These are phyloP conservation scores for Colletotrichum truncatum DNA, from an alignment of 2,329 filamentous ascomycete genomes.

Conservation along the genomic window DNA sequence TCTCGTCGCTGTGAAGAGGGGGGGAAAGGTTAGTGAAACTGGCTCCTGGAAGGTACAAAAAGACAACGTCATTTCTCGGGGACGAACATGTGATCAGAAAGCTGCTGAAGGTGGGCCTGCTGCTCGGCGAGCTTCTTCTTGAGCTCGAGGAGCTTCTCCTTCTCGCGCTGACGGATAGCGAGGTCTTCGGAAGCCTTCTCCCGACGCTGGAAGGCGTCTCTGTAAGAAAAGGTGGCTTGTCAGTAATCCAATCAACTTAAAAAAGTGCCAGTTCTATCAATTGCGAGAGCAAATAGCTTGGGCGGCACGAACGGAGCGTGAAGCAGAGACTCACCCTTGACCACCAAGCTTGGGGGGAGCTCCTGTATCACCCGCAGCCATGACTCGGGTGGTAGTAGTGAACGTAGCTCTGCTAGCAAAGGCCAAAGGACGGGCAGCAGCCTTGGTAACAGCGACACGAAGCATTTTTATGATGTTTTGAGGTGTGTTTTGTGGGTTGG, in stretches of 20 bases:
- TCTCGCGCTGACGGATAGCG: conserved; percentile 87
- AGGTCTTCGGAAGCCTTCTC: conserved; percentile 88
- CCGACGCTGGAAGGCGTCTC: conserved; percentile 92
- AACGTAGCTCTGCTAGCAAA: conserved; percentile 64
- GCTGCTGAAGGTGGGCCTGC: conserved; percentile 83
- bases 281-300: too few species aligned
- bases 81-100: conserved; percentile 86
- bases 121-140: conserved; percentile 79
- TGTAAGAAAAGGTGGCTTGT: conserved; percentile 47
- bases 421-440: conserved; percentile 62
- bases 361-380: conserved; percentile 77
- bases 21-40: not conserved
- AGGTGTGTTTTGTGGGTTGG: conserved; percentile 10
- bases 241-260: too few species aligned
- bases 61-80: not conserved
- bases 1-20: conserved; percentile 69
- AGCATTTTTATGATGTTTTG: conserved; percentile 63
- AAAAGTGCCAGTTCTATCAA: too few species aligned
- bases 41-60: too few species aligned
- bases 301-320: too few species aligned
- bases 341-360: conserved; percentile 63
- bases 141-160: conserved; percentile 85
- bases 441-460: conserved; percentile 69
- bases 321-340: conserved; percentile 56
- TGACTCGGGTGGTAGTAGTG: conserved; percentile 68